These are phyloP conservation scores for Suillus placidus DNA, from an alignment of 768 basidiomycete genomes.

Conservation along the genomic window DNA sequence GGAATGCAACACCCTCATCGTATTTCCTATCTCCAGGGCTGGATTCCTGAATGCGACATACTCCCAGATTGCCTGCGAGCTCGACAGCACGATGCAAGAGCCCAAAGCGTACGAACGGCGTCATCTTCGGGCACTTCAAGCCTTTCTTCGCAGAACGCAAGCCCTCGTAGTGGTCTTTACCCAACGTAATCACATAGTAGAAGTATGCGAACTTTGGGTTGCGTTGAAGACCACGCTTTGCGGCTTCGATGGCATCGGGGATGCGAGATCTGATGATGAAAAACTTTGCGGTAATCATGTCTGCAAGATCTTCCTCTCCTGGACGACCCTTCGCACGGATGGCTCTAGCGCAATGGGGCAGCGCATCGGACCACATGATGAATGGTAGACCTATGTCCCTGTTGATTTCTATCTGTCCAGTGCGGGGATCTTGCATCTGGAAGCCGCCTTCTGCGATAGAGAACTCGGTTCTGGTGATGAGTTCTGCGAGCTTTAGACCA, in stretches of 20 bases:
- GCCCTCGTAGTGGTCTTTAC: constrained; percentile 49
- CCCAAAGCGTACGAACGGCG: constrained; percentile 58
- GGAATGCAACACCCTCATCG: constrained; percentile 63
- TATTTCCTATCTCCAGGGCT: constrained; percentile 46
- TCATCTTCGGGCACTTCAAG: constrained; percentile 54
- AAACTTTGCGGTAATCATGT: constrained; percentile 68
- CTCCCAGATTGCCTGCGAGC: constrained; percentile 60
- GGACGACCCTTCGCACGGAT: constrained; percentile 48
- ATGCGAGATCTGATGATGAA: constrained; percentile 51
- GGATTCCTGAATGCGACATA: constrained; percentile 49
- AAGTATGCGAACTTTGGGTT: constrained; percentile 65
- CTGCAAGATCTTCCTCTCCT: constrained; percentile 53
- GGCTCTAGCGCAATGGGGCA: constrained; percentile 61
- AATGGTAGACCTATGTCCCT: constrained; percentile 58
- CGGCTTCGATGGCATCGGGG: constrained; percentile 49
- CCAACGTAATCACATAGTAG: constrained; percentile 62
- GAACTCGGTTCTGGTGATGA: constrained; percentile 63
- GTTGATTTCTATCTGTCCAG: constrained; percentile 43
- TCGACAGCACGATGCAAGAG: constrained; percentile 64
- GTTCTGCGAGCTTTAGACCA: constrained; percentile 49
- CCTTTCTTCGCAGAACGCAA: constrained; percentile 69
- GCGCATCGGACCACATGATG: constrained; percentile 56
- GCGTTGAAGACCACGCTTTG: constrained; percentile 50
- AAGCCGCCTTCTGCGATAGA: constrained; percentile 61
- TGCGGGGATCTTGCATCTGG: constrained; percentile 44